phyloP scores from a whole-genome alignment of 2,329 filamentous ascomycete genomes.

The Trichoderma simmonsii region DNA sequence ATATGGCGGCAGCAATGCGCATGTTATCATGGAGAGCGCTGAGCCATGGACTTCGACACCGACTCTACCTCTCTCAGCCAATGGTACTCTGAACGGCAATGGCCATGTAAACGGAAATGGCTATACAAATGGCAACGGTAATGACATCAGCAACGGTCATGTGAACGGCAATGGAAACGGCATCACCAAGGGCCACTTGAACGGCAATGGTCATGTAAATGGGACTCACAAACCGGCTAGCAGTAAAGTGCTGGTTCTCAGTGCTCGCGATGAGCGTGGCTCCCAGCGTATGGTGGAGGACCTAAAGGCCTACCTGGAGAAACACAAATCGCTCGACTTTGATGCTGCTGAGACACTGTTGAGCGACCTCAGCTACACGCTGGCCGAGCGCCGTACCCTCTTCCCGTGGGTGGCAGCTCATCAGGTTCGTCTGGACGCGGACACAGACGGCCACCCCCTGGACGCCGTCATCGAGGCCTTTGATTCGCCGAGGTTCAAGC shows the following conservation, averaged over 20 bases:
- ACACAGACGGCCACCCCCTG: neutral
- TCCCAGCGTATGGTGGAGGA: neutral
- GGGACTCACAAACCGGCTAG: neutral
- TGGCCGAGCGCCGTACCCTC: neutral
- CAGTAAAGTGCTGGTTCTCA: neutral
- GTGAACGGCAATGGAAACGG: neutral
- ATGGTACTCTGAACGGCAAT: neutral
- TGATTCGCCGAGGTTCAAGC: neutral
- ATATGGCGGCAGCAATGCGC: conserved; percentile 13
- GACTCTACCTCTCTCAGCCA: neutral
- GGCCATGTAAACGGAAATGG: neutral
- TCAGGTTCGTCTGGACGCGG: neutral
- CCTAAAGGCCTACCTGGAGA: neutral
- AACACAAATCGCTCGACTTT: neutral
- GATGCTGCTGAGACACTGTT: neutral
- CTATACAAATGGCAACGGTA: neutral
- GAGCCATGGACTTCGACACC: neutral
- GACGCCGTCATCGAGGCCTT: neutral
- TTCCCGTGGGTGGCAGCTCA: neutral
- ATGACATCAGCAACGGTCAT: neutral
- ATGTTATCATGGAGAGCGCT: conserved; percentile 14
- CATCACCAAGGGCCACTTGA: neutral
- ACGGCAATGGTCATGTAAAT: neutral
- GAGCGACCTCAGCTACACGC: neutral
- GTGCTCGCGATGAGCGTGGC: neutral